These are phyloP conservation scores for Theobroma cacao DNA, from an alignment of 345 rosid species.

Conservation along the genomic window DNA sequence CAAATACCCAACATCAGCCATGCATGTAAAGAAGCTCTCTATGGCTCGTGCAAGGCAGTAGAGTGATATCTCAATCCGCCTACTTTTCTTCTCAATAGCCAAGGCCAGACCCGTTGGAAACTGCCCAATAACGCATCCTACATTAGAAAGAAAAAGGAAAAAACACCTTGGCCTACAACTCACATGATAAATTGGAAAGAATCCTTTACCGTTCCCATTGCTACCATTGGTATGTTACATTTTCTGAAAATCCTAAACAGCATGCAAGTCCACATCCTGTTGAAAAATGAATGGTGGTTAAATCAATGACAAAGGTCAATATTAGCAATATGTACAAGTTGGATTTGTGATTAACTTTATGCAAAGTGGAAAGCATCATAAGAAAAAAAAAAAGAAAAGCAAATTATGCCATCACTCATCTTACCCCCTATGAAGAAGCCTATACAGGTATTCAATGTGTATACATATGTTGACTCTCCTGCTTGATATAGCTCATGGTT, in stretches of 20 bases:
- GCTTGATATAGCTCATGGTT: background rate
- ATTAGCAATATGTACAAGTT: background rate
- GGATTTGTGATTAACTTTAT: background rate
- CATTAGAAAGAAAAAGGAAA: background rate
- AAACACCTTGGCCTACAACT: background rate
- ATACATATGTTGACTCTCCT: background rate
- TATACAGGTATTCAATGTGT: background rate
- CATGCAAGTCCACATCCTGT: slow-evolving; percentile 87
- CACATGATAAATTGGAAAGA: background rate
- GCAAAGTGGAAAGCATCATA: background rate
- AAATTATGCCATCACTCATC: background rate
- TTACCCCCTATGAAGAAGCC: background rate
- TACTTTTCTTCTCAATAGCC: slow-evolving; percentile 91
- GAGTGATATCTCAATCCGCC: slow-evolving; percentile 89
- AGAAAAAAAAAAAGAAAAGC: background rate
- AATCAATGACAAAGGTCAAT: background rate
- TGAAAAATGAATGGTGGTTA: slow-evolving; percentile 5
- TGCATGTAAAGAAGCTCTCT: slow-evolving; percentile 85
- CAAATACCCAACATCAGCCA: slow-evolving; percentile 64
- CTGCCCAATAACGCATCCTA: slow-evolving; percentile 32
- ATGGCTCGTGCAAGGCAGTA: slow-evolving; percentile 94
- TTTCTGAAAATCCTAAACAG: slow-evolving; percentile 71
- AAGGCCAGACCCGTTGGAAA: slow-evolving; percentile 83
- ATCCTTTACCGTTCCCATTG: slow-evolving; percentile 65
- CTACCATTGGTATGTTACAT: slow-evolving; percentile 79